Evolutionary conservation across 768 basidiomycete genomes (phyloP), one percentile per base, ranked within the genome.

Genomic region (Galerina marginata): DNA sequence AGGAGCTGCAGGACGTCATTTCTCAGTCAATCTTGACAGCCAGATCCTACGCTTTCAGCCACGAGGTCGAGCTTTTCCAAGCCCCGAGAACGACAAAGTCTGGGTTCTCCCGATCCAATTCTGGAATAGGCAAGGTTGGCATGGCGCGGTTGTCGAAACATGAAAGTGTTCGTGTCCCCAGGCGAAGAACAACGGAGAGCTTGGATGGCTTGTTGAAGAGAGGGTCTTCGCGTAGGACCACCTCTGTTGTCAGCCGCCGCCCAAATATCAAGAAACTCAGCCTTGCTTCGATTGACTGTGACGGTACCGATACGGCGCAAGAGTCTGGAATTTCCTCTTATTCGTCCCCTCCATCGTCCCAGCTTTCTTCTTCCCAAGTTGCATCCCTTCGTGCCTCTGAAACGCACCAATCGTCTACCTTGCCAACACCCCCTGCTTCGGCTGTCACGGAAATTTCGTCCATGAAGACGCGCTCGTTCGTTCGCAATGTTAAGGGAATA

Each of bases 1-100:
- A 89, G 45, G 87, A 87, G 10, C 77, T 98, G 15, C 81, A 84
- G 47, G 95, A 96, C 68, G 86, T 97, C 58, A 86, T 90, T 65
- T 95, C 93, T 10, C 86, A 89, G 60, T 79, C 80, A 23, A 90
- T 91, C 63, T 74, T 89, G 26, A 81, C 84, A 2, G 90, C 89
- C 14, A 84, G 95, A 44, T 83, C 82, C 48, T 82, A 89, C 54
- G 88, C 89, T 7, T 83, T 79, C 55, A 79, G 81, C 42, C 85
- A 82, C 58, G 88, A 88, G 55, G 84, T 86, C 67, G 84, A 86
- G 50, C 54, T 62, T 50, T 67, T 65, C 72, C 83, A 84, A 66
- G 77, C 79, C 16, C 81, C 82, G 40, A 81, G 75, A 65, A 73
- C 76, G 58, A 72, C 77, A 46, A 74, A 77, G 40, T 73, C 77